Evolutionary conservation across 2,329 filamentous ascomycete species (phyloP).

Genomic region (Orbilia blumenaviensis): DNA sequence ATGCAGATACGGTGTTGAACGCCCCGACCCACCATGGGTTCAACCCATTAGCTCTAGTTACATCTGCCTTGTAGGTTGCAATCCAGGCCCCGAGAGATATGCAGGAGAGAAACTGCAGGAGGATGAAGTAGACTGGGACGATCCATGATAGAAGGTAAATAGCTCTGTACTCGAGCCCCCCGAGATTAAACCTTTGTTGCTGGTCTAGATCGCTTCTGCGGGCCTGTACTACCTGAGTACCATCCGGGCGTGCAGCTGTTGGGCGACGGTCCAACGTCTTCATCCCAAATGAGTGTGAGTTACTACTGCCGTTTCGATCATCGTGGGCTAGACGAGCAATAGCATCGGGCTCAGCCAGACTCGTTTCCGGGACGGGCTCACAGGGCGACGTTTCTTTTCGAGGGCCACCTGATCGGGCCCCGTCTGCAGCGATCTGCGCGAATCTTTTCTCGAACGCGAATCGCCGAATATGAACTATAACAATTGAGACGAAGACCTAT

Average conservation of each 20-base stretch:
- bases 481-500: constrained; percentile 50
- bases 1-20: constrained; percentile 74
- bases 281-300: neutral
- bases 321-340: neutral
- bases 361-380: neutral
- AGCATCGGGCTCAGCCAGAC: neutral
- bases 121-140: constrained; percentile 70
- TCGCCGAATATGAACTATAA: constrained; percentile 50
- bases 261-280: constrained; percentile 24
- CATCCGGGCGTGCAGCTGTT: constrained; percentile 20
- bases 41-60: constrained; percentile 67
- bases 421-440: constrained; percentile 62
- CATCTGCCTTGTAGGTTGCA: constrained; percentile 64
- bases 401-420: constrained; percentile 2
- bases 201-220: constrained; percentile 62
- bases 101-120: constrained; percentile 69
- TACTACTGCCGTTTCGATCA: constrained; percentile 8
- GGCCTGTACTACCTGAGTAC: neutral
- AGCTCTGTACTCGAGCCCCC: constrained; percentile 72
- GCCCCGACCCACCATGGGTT: constrained; percentile 75
- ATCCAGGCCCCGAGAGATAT: constrained; percentile 72
- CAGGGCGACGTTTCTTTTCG: constrained; percentile 10
- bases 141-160: constrained; percentile 69
- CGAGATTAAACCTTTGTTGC: constrained; percentile 68
- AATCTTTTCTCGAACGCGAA: constrained; percentile 71